These are phyloP conservation scores for Collariella sp. DNA, from an alignment of 495 filamentous ascomycete genomes.

Conservation along the genomic window DNA sequence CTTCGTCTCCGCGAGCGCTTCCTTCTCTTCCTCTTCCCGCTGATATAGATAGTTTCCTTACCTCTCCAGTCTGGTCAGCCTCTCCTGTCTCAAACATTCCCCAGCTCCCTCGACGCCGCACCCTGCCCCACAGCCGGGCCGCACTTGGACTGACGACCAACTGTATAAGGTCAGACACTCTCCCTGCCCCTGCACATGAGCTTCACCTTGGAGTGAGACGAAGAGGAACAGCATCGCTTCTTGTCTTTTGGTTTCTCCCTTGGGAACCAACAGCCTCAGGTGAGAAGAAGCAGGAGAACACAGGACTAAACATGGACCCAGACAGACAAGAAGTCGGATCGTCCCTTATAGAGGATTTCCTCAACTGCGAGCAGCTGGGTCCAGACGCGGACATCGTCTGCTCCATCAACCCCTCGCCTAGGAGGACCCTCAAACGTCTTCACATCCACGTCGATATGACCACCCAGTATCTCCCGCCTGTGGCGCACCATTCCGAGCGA, in stretches of 20 bases:
- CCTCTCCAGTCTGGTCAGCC: conserved; percentile 14
- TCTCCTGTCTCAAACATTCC: conserved; percentile 14
- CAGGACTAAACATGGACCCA: conserved; percentile 21
- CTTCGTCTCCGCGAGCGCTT: neutral
- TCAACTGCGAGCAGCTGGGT: conserved; percentile 12
- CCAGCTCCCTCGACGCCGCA: conserved; percentile 17
- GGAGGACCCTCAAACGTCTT: conserved; percentile 11
- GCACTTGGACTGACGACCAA: conserved; percentile 7
- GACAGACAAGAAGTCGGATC: conserved; percentile 14
- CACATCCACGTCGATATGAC: conserved; percentile 27
- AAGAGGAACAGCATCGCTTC: neutral
- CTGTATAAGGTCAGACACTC: conserved; percentile 5
- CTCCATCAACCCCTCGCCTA: conserved; percentile 10
- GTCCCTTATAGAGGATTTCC: conserved; percentile 15
- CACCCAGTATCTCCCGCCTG: conserved; percentile 24
- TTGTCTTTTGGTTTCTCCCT: neutral
- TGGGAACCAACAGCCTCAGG: neutral
- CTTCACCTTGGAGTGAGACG: neutral
- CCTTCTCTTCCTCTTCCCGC: conserved; percentile 9
- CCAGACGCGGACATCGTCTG: conserved; percentile 17
- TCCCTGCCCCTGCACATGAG: neutral
- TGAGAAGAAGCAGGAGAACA: neutral
- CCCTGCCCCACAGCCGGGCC: conserved; percentile 16
- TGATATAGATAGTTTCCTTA: conserved; percentile 16
- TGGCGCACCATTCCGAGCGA: conserved; percentile 16